These are phyloP conservation scores for Nicotiana rustica DNA, from an alignment of 305 asterid species.

Conservation along the genomic window DNA sequence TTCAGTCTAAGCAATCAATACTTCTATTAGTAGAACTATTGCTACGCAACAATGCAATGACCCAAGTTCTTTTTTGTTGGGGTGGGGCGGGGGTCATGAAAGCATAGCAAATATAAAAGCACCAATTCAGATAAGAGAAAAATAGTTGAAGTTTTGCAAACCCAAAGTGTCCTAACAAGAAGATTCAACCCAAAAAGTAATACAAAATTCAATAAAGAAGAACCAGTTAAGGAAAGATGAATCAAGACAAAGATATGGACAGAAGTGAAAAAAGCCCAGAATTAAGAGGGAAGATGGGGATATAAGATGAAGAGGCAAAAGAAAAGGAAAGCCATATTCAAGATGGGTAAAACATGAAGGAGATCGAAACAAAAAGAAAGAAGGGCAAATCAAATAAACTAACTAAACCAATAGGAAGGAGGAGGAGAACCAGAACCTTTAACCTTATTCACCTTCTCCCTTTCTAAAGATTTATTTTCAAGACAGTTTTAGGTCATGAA, in stretches of 20 bases:
- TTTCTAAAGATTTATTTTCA: too few species aligned
- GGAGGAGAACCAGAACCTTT: background rate
- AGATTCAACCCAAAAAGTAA: background rate
- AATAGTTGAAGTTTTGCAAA: background rate
- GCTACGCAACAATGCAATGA: background rate
- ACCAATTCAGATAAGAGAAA: background rate
- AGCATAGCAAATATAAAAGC: background rate
- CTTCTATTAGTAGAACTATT: background rate
- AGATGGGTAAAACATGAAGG: background rate
- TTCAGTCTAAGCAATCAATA: background rate
- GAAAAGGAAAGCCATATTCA: background rate
- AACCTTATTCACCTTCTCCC: background rate
- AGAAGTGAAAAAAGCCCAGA: background rate
- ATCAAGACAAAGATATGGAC: background rate
- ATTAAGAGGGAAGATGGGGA: constrained; percentile 7
- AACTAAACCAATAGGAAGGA: background rate
- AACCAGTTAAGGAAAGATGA: background rate
- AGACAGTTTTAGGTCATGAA: too few species aligned
- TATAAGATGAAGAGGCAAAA: background rate
- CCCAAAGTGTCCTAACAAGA: background rate
- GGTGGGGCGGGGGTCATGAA: background rate
- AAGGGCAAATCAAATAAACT: background rate
- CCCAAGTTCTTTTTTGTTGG: background rate
- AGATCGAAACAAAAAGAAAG: background rate
- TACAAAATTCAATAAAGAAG: background rate